These are phyloP conservation scores for Chlorella sp. DNA, from an alignment of 139 green algal species.

Conservation along the genomic window DNA sequence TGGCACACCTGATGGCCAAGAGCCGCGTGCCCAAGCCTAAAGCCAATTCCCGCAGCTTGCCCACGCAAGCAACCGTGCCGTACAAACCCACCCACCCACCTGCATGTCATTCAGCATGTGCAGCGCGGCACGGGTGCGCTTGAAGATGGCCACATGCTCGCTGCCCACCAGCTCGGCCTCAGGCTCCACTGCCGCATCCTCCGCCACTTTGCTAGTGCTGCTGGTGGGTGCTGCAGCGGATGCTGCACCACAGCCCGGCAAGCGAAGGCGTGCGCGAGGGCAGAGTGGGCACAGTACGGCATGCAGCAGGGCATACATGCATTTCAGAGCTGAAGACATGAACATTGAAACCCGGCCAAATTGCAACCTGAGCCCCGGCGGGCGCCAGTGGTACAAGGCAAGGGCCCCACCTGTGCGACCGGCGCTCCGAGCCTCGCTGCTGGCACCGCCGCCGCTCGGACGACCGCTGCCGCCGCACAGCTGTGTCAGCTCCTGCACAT, in stretches of 20 bases:
- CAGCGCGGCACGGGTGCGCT: slow-evolving; percentile 50
- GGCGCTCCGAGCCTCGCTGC: background rate
- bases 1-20: too few species aligned
- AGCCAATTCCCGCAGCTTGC: too few species aligned
- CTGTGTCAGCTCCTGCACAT: slow-evolving; percentile 50
- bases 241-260: background rate
- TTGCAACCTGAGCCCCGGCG: too few species aligned
- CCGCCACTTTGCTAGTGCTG: background rate
- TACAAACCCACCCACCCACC: background rate
- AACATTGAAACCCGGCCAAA: background rate
- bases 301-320: too few species aligned
- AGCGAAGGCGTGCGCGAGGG: background rate
- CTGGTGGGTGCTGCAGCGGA: background rate
- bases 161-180: background rate
- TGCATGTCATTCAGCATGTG: slow-evolving; percentile 51
- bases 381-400: too few species aligned
- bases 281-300: background rate
- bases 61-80: too few species aligned
- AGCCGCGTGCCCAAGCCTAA: too few species aligned
- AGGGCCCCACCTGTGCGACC: background rate
- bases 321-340: background rate
- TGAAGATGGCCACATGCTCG: slow-evolving; percentile 31
- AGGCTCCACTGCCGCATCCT: background rate
- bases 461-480: background rate
- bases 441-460: background rate